phyloP scores from a whole-genome alignment of 345 rosid genomes.

The Ceriops tagal region DNA sequence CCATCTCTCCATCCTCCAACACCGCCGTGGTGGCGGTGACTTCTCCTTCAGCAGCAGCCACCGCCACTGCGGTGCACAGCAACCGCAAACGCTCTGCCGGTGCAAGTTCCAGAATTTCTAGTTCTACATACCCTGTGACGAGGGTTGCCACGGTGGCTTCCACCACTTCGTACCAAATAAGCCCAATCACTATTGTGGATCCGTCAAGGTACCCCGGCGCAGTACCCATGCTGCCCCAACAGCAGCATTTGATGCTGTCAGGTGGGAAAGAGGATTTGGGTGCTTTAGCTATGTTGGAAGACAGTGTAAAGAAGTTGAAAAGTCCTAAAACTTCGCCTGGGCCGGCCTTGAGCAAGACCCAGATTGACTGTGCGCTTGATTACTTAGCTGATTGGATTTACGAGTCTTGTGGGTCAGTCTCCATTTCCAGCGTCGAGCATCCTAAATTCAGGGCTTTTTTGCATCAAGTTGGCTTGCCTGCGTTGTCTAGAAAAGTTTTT shows the following conservation, averaged over 20 bases:
- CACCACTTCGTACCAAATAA: constrained; percentile 27
- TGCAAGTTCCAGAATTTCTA: constrained; percentile 25
- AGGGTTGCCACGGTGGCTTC: constrained; percentile 7
- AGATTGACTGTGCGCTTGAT: constrained; percentile 73
- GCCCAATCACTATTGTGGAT: constrained; percentile 73
- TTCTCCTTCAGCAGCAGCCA: background rate
- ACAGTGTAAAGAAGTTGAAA: constrained; percentile 91
- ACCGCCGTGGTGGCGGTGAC: constrained; percentile 14
- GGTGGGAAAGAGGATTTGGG: constrained; percentile 96
- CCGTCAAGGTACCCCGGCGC: constrained; percentile 66
- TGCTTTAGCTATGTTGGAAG: constrained; percentile 90
- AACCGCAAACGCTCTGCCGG: constrained; percentile 55
- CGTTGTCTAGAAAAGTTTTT: constrained; percentile 66
- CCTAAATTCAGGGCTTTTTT: constrained; percentile 91
- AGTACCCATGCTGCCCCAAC: constrained; percentile 41
- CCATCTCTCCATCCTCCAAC: constrained; percentile 53
- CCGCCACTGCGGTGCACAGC: constrained; percentile 20
- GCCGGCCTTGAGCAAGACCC: constrained; percentile 70
- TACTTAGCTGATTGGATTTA: constrained; percentile 90
- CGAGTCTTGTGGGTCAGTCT: constrained; percentile 93
- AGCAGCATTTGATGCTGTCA: constrained; percentile 81
- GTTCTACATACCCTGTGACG: constrained; percentile 24
- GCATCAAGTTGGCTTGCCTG: constrained; percentile 84
- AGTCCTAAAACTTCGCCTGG: constrained; percentile 80
- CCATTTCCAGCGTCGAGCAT: constrained; percentile 85